phyloP scores from a whole-genome alignment of 495 filamentous ascomycete genomes.

The Daldinia bambusicola region DNA sequence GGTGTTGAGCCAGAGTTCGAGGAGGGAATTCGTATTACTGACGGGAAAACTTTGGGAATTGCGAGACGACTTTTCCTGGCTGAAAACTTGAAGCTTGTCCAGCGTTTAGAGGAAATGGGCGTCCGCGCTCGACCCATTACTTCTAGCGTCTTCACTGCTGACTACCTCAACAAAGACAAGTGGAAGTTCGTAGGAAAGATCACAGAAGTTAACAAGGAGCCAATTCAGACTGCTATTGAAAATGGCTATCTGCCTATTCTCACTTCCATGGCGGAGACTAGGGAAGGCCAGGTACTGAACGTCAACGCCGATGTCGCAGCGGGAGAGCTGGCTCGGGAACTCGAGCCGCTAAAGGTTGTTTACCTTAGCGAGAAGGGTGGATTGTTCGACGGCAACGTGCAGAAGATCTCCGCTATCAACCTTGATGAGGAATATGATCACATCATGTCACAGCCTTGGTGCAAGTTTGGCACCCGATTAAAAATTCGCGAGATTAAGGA shows the following conservation, averaged over 20 bases:
- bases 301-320: slow-evolving; percentile 98
- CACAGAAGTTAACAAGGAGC: slow-evolving; percentile 87
- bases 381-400: slow-evolving; percentile 90
- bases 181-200: slow-evolving; percentile 97
- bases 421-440: slow-evolving; percentile 97
- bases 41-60: slow-evolving; percentile 92
- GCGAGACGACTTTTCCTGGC: slow-evolving; percentile 92
- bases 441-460: slow-evolving; percentile 96
- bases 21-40: slow-evolving; percentile 94
- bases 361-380: slow-evolving; percentile 98
- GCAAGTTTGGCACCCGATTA: slow-evolving; percentile 91
- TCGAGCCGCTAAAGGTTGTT: slow-evolving; percentile 97
- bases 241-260: slow-evolving; percentile 93
- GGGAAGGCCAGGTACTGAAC: slow-evolving; percentile 93
- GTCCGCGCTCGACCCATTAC: slow-evolving; percentile 92
- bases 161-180: slow-evolving; percentile 93
- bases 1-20: slow-evolving; percentile 97
- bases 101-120: slow-evolving; percentile 90
- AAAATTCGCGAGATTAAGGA: slow-evolving; percentile 99
- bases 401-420: slow-evolving; percentile 98
- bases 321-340: slow-evolving; percentile 85
- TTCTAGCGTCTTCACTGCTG: slow-evolving; percentile 91
- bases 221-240: slow-evolving; percentile 91
- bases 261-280: slow-evolving; percentile 95
- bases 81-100: slow-evolving; percentile 95